A percentile compares a stretch with the other conserved stretches of the same genome.
phyloP scores from a whole-genome alignment of 371 early-diverging fungal species.

The Mortierella polycephala region DNA sequence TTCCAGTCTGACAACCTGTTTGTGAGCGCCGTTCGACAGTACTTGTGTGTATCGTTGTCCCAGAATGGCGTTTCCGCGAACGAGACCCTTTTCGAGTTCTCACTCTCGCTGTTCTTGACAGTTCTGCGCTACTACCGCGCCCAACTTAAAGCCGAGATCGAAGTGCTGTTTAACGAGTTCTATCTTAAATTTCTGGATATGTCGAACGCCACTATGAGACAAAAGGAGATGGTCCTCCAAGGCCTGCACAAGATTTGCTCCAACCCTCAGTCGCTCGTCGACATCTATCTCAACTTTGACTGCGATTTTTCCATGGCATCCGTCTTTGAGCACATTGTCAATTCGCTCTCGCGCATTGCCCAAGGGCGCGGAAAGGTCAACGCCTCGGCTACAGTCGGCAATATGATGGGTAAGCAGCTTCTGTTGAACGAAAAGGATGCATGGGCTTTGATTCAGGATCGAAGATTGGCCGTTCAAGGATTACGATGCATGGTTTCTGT shows the following conservation, averaged over 20 bases:
- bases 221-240: slow-evolving; percentile 61
- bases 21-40: slow-evolving; percentile 72
- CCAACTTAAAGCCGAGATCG: slow-evolving; percentile 79
- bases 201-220: slow-evolving; percentile 55
- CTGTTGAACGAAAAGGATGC: slow-evolving; percentile 53
- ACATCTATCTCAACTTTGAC: slow-evolving; percentile 97
- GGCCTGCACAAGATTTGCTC: slow-evolving; percentile 68
- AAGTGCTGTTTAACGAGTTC: slow-evolving; percentile 83
- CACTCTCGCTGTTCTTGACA: slow-evolving; percentile 72
- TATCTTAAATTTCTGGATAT: slow-evolving; percentile 75
- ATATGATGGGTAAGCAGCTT: slow-evolving; percentile 54
- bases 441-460: slow-evolving; percentile 54
- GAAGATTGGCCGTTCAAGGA: slow-evolving; percentile 54
- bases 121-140: slow-evolving; percentile 65
- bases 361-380: slow-evolving; percentile 55
- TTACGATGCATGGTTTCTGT: slow-evolving; percentile 58
- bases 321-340: slow-evolving; percentile 82
- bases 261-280: slow-evolving; percentile 91
- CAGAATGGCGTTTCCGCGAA: slow-evolving; percentile 71
- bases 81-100: slow-evolving; percentile 74
- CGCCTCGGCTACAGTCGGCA: slow-evolving; percentile 42
- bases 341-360: slow-evolving; percentile 69
- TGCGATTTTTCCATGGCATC: slow-evolving; percentile 86
- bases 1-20: slow-evolving; percentile 60
- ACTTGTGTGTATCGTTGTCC: slow-evolving; percentile 70